phyloP scores from a whole-genome alignment of 2,329 filamentous ascomycete species.

The Colletotrichum sojae region DNA sequence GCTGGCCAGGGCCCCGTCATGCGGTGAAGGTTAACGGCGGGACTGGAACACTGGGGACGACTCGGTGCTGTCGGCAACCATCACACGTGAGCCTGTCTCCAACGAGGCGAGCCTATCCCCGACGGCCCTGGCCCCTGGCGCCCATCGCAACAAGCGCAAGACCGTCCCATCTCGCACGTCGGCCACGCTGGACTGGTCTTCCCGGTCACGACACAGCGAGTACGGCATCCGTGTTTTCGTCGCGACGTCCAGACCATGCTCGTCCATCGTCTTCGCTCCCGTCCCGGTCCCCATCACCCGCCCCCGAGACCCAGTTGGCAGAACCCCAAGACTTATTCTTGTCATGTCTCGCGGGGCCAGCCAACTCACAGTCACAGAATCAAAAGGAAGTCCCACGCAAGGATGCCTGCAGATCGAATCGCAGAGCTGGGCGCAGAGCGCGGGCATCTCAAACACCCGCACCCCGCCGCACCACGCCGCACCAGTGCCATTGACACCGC shows the following conservation, averaged over 20 bases:
- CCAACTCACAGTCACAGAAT: background rate
- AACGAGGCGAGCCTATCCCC: conserved; percentile 36
- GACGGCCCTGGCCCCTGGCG: conserved; percentile 13
- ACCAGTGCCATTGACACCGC: conserved; percentile 24
- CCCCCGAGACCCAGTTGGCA: background rate
- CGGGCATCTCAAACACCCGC: conserved; percentile 37
- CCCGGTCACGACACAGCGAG: conserved; percentile 29
- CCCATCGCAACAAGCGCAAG: conserved; percentile 14
- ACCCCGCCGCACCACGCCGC: conserved; percentile 27
- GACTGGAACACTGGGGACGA: conserved; percentile 34
- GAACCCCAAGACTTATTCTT: background rate
- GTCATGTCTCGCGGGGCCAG: conserved; percentile 17
- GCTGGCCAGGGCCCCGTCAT: conserved; percentile 29
- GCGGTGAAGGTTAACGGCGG: conserved; percentile 39
- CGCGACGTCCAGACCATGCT: conserved; percentile 21
- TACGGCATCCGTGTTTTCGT: conserved; percentile 23
- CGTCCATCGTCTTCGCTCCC: background rate
- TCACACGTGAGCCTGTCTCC: conserved; percentile 37
- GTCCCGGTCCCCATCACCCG: background rate
- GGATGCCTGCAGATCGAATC: conserved; percentile 32
- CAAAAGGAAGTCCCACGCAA: conserved; percentile 15
- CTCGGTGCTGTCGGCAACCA: conserved; percentile 39
- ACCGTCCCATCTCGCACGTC: conserved; percentile 36
- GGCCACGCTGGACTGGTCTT: conserved; percentile 21
- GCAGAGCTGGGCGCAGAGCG: conserved; percentile 30